A percentile compares a stretch with the other conserved stretches of the same genome.
These are phyloP conservation scores for Penicillium paxilli DNA, from an alignment of 495 filamentous ascomycete genomes.

Conservation along the genomic window DNA sequence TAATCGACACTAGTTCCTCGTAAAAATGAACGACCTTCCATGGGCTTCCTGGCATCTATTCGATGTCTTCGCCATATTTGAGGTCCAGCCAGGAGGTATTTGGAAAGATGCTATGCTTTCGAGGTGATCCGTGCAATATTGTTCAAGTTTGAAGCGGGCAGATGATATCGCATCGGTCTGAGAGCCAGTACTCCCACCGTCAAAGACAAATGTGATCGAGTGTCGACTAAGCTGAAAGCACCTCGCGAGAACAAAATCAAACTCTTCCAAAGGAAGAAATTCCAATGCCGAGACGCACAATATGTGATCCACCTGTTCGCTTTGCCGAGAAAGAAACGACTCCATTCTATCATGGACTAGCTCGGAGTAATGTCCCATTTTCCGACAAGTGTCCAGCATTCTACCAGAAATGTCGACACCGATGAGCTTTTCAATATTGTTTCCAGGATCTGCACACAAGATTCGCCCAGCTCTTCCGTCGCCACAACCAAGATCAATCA, in stretches of 20 bases:
- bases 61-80: neutral
- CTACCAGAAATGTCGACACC: conserved; percentile 7
- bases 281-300: conserved; percentile 8
- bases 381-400: neutral
- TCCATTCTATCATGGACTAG: conserved; percentile 8
- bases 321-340: neutral
- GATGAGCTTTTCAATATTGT: neutral
- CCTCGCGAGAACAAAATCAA: conserved; percentile 10
- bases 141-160: neutral
- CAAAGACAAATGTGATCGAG: conserved; percentile 3
- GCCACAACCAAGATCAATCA: conserved; percentile 15
- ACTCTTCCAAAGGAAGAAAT: conserved; percentile 6
- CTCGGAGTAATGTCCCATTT: neutral
- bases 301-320: conserved; percentile 9
- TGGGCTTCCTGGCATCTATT: neutral
- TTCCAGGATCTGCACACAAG: neutral
- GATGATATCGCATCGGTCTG: neutral
- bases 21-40: neutral
- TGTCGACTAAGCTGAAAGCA: conserved; percentile 6
- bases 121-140: neutral
- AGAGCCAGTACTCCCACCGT: neutral
- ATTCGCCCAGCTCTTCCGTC: neutral
- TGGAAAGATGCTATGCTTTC: conserved; percentile 3
- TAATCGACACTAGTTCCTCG: too few species aligned
- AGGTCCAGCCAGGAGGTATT: neutral